A percentile compares a stretch with the other conserved stretches of the same genome.
Conservation (phyloP, 345 rosid genomes). For the Citrus maxima region DNA sequence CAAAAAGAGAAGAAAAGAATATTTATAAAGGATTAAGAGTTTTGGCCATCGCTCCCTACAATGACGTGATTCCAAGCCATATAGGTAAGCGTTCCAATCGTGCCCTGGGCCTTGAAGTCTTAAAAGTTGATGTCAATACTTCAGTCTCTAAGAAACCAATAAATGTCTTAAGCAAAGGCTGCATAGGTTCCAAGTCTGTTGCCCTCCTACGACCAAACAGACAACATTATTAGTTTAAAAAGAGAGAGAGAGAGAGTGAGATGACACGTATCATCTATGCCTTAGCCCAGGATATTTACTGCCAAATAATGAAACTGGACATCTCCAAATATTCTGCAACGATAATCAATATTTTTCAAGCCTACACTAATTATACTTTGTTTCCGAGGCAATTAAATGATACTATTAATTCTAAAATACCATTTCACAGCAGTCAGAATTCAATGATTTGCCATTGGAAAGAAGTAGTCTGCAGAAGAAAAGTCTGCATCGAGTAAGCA, state of each 20-base stretch:
- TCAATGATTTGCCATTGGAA: background rate
- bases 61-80: constrained; percentile 94
- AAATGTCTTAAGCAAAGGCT: constrained; percentile 78
- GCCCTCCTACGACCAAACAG: constrained; percentile 60
- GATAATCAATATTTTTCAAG: background rate
- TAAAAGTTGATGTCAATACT: constrained; percentile 52
- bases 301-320: background rate
- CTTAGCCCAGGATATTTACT: background rate
- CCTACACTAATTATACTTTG: background rate
- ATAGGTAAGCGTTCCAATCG: constrained; percentile 65
- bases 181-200: constrained; percentile 86
- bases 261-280: background rate
- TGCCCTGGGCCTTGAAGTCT: constrained; percentile 64
- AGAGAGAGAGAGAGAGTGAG: background rate
- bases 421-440: background rate
- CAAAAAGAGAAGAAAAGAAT: constrained; percentile 5
- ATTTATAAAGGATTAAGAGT: constrained; percentile 13
- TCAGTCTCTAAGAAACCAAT: constrained; percentile 81
- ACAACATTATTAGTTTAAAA: constrained; percentile 8
- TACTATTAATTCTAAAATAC: background rate
- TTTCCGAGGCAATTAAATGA: background rate
- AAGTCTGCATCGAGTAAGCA: background rate
- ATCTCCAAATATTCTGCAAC: background rate
- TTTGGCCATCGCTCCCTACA: constrained; percentile 51
- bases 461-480: background rate